Percentiles rank a stretch among this genome's conserved stretches.
Evolutionary conservation across 495 filamentous ascomycete genomes (phyloP).

Genomic region (Hyaloscypha bicolor): DNA sequence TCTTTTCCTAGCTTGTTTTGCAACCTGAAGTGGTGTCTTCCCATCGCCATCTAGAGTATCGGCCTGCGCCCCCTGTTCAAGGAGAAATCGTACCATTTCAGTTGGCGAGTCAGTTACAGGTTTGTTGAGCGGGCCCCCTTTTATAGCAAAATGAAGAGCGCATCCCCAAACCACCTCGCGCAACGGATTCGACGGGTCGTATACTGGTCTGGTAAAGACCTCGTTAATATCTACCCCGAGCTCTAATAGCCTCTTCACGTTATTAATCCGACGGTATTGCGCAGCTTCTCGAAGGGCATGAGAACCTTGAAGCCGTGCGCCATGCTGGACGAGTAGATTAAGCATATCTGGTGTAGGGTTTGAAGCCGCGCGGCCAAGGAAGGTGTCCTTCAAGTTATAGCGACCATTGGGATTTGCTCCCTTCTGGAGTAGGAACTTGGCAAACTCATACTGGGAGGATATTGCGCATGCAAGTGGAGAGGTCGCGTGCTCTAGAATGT

Average conservation of each 20-base stretch:
- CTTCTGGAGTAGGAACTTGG: background rate
- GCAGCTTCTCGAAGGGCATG: background rate
- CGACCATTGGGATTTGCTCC: background rate
- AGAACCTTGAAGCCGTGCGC: background rate
- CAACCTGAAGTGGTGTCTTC: background rate
- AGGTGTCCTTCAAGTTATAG: background rate
- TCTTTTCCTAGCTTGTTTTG: background rate
- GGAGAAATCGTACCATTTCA: background rate
- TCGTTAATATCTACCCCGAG: background rate
- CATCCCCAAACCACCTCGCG: background rate
- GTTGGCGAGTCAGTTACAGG: background rate
- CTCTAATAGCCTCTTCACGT: background rate
- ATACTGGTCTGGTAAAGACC: background rate
- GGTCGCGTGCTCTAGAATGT: background rate
- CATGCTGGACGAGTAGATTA: background rate
- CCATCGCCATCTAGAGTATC: background rate
- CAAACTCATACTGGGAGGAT: background rate
- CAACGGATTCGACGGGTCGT: background rate
- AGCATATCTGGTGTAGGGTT: background rate
- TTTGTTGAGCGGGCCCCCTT: background rate
- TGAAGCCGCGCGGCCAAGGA: background rate
- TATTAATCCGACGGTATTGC: background rate
- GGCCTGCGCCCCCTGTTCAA: background rate
- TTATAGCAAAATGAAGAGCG: background rate
- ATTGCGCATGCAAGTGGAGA: slow-evolving; percentile 1